Evolutionary conservation across 2,329 filamentous ascomycete genomes (phyloP).

Genomic region (Bipolaris victoriae): DNA sequence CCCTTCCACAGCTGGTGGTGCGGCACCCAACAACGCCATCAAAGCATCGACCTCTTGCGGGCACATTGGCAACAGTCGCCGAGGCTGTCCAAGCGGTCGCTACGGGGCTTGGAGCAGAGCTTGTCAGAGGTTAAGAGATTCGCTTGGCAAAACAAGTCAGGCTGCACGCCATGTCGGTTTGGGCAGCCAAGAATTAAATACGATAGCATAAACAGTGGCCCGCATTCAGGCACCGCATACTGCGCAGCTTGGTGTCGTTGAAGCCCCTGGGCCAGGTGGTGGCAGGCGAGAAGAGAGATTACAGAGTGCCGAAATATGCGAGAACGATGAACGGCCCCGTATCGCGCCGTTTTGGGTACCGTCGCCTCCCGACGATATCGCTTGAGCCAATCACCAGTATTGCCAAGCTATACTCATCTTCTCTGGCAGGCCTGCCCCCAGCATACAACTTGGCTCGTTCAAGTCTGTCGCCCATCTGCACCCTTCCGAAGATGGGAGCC

Average conservation of each 20-base stretch:
- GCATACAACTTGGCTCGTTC: slow-evolving; percentile 8
- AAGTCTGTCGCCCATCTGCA: not conserved
- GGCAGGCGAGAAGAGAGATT: not conserved
- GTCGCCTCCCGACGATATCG: slow-evolving; percentile 10
- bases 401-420: slow-evolving; percentile 19
- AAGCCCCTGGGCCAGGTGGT: slow-evolving; percentile 9
- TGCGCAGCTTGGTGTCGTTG: slow-evolving; percentile 2
- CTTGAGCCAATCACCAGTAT: slow-evolving; percentile 17
- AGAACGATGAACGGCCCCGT: not conserved
- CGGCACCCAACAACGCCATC: slow-evolving; percentile 6
- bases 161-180: not conserved
- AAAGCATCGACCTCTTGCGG: slow-evolving; percentile 17
- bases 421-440: slow-evolving; percentile 13
- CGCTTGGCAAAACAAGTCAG: slow-evolving; percentile 6
- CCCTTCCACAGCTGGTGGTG: slow-evolving; percentile 8
- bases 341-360: not conserved
- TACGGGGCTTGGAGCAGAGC: slow-evolving; percentile 15
- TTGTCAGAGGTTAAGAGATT: slow-evolving; percentile 15
- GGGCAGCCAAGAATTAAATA: not conserved
- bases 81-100: slow-evolving; percentile 10
- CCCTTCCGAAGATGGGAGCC: not conserved
- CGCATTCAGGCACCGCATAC: slow-evolving; percentile 3
- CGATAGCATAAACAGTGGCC: slow-evolving; percentile 6
- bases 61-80: slow-evolving; percentile 15
- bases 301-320: not conserved